Percentiles rank a stretch among this genome's conserved stretches.
phyloP scores from a whole-genome alignment of 2,329 filamentous ascomycete species.

The Beauveria sp. region DNA sequence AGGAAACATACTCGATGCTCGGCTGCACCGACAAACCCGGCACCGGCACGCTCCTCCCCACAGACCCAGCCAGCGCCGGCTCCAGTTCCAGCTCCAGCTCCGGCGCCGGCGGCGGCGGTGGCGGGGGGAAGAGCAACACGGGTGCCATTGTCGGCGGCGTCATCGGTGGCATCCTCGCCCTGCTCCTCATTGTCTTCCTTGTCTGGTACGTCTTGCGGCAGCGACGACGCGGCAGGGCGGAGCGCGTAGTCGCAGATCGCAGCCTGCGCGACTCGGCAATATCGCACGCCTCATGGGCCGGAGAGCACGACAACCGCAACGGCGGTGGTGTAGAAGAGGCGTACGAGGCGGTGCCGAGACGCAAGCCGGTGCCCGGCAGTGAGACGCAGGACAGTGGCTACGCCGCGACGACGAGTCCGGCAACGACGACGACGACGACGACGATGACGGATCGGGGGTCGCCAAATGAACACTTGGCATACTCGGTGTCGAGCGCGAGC shows the following conservation, averaged over 20 bases:
- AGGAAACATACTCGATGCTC: constrained; percentile 2
- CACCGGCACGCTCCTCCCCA: neutral
- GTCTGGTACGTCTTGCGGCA: neutral
- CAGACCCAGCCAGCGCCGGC: neutral
- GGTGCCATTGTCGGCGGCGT: constrained; percentile 2
- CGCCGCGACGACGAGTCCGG: neutral
- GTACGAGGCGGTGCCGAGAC: neutral
- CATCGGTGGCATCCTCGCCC: neutral
- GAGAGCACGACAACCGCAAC: neutral
- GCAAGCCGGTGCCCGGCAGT: neutral
- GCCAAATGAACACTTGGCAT: neutral
- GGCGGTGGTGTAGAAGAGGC: neutral
- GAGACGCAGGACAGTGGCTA: neutral
- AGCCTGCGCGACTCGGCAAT: neutral
- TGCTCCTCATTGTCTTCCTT: neutral
- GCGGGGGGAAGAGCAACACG: neutral
- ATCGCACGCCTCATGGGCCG: neutral
- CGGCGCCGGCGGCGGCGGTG: neutral
- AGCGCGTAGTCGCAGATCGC: neutral
- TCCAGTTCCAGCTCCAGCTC: neutral
- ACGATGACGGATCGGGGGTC: neutral
- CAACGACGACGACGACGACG: neutral
- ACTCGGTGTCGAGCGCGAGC: constrained; percentile 5
- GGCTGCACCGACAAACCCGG: constrained; percentile 7
- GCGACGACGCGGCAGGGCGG: neutral